Evolutionary conservation across 768 basidiomycete species (phyloP).

Genomic region (Mycena epipterygia): DNA sequence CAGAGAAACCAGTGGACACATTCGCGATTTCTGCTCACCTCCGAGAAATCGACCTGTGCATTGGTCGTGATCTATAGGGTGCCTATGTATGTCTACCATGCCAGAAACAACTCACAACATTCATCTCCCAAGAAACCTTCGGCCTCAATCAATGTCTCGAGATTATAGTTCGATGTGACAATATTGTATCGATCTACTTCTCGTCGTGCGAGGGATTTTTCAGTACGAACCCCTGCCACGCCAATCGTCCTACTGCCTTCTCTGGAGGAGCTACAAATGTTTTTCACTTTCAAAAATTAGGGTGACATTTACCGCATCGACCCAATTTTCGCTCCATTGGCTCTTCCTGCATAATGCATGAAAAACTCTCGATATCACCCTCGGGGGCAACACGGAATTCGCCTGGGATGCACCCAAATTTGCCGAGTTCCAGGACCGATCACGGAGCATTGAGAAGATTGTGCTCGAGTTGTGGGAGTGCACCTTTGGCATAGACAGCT

Average conservation of each 20-base stretch:
- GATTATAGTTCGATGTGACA: not conserved
- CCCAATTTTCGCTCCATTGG: not conserved
- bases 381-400: not conserved
- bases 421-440: not conserved
- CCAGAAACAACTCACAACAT: not conserved
- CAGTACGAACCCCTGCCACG: not conserved
- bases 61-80: too few relatives aligned
- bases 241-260: not conserved
- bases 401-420: not conserved
- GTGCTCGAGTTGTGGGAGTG: not conserved
- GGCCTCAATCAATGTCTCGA: not conserved
- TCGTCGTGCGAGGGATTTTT: not conserved
- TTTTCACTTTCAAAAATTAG: not conserved
- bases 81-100: not conserved
- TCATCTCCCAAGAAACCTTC: not conserved
- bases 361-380: not conserved
- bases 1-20: not conserved
- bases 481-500: not conserved
- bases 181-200: not conserved
- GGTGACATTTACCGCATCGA: not conserved
- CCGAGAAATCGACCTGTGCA: not conserved
- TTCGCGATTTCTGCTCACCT: not conserved
- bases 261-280: not conserved
- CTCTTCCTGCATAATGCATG: too few relatives aligned
- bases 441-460: not conserved